These are phyloP conservation scores for Cicer yamashitae DNA, from an alignment of 306 rosid genomes.

Conservation along the genomic window DNA sequence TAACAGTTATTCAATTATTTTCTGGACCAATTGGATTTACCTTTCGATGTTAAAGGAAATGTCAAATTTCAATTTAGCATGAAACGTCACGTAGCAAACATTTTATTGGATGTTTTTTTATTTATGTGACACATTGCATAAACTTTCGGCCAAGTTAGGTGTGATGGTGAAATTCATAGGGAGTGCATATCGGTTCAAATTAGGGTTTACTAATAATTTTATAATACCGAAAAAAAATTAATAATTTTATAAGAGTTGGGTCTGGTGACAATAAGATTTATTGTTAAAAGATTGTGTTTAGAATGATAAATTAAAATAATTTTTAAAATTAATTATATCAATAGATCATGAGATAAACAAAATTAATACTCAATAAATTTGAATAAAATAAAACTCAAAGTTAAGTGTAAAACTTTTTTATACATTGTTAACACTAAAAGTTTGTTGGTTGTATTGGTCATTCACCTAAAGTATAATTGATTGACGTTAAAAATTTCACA, in stretches of 20 bases:
- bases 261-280: not conserved
- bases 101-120: constrained; percentile 13
- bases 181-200: not conserved
- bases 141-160: constrained; percentile 28
- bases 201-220: not conserved
- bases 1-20: constrained; percentile 8
- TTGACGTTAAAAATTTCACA: too few relatives aligned
- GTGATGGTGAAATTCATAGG: constrained; percentile 21
- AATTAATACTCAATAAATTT: too few relatives aligned
- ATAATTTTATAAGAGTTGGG: too few relatives aligned
- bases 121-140: constrained; percentile 11
- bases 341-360: too few relatives aligned
- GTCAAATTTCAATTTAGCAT: constrained; percentile 24
- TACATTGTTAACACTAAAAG: too few relatives aligned
- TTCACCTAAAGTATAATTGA: too few relatives aligned
- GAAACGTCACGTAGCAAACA: constrained; percentile 36
- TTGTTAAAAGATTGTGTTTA: not conserved
- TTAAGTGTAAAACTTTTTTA: too few relatives aligned
- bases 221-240: too few relatives aligned
- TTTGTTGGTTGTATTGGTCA: too few relatives aligned
- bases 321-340: not conserved
- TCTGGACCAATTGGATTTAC: not conserved
- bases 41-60: not conserved
- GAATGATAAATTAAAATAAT: not conserved
- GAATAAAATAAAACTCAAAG: too few relatives aligned